Evolutionary conservation across 805 yeast species (phyloP).

Genomic region (Suhomyces canberraensis): DNA sequence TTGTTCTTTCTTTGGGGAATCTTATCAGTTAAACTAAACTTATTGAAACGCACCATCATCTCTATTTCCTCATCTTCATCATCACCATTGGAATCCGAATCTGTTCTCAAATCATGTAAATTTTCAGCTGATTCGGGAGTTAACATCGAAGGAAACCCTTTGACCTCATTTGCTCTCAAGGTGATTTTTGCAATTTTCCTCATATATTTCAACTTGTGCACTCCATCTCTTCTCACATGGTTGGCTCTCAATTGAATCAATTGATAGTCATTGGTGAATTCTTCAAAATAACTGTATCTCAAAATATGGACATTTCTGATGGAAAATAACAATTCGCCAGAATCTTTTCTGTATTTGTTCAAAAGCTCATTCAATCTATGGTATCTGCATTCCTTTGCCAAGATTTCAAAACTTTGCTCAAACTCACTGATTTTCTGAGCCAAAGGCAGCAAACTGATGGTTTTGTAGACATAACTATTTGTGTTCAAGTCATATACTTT

Average conservation of each 20-base stretch:
- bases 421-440: conserved; percentile 12
- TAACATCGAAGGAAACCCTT: conserved; percentile 9
- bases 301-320: conserved; percentile 10
- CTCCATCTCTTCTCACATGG: conserved; percentile 4
- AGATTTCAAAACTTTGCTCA: conserved; percentile 7
- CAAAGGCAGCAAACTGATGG: conserved; percentile 8
- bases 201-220: conserved; percentile 8
- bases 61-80: conserved; percentile 2
- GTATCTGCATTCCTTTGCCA: conserved; percentile 7
- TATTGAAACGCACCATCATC: conserved; percentile 2
- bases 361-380: conserved; percentile 10
- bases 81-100: conserved; percentile 7
- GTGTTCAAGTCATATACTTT: conserved; percentile 12
- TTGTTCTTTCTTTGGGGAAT: neutral
- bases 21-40: conserved; percentile 2
- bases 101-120: conserved; percentile 2
- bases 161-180: neutral
- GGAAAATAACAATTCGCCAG: conserved; percentile 9
- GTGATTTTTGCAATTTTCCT: conserved; percentile 8
- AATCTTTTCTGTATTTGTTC: conserved; percentile 7
- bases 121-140: conserved; percentile 1
- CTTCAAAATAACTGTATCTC: conserved; percentile 16
- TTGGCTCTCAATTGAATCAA: conserved; percentile 5
- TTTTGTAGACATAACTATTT: conserved; percentile 7
- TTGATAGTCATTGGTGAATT: conserved; percentile 10